Conservation (phyloP, 768 basidiomycete genomes). For the Tulasnella sp. region DNA sequence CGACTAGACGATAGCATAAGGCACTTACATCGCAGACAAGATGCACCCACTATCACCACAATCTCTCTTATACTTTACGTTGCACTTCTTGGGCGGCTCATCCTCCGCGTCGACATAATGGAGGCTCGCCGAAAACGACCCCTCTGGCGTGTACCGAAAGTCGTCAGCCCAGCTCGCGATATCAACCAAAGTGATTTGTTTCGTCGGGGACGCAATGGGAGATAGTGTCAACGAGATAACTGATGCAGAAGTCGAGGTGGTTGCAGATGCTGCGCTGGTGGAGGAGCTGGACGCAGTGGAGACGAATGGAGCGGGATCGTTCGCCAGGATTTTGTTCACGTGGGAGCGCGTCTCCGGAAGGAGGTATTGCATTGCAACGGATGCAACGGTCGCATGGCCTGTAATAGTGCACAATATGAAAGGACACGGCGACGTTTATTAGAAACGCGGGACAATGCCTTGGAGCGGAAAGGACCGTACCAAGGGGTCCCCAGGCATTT, state of each 20-base stretch:
- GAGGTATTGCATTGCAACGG: not conserved
- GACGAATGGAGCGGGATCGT: not conserved
- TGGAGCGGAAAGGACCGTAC: not conserved
- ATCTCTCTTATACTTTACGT: not conserved
- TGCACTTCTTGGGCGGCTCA: not conserved
- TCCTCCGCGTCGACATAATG: slow-evolving; percentile 8
- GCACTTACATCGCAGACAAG: not conserved
- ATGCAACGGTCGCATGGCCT: not conserved
- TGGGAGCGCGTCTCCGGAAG: not conserved
- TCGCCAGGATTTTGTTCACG: not conserved
- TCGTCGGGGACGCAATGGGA: not conserved
- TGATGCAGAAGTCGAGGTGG: not conserved
- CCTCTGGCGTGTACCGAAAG: not conserved
- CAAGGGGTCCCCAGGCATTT: not conserved
- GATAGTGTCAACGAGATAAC: not conserved
- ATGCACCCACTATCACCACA: slow-evolving; percentile 4
- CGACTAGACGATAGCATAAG: too few relatives aligned
- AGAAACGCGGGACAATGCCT: too few relatives aligned
- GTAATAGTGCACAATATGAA: not conserved
- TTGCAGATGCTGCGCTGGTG: not conserved
- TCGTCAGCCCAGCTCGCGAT: slow-evolving; percentile 5
- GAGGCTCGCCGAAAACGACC: not conserved
- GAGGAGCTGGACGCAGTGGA: not conserved
- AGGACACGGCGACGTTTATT: too few relatives aligned
- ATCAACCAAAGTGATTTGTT: not conserved